Base-by-base conservation (phyloP, 2,329 filamentous ascomycete genomes). In the Ceratocystis cubensis region DNA sequence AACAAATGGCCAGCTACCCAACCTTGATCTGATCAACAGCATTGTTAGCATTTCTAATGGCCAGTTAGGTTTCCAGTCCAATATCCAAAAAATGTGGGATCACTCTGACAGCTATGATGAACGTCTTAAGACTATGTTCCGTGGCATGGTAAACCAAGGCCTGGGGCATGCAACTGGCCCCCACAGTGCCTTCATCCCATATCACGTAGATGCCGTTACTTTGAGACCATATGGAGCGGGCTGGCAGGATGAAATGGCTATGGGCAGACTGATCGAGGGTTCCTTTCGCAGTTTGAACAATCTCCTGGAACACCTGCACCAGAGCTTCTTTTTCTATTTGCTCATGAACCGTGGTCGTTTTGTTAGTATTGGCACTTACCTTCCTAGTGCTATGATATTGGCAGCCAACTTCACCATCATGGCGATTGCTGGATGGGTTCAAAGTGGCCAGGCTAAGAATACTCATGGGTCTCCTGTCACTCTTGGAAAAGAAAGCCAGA, bases 321-420 rank as follows among this genome's bases (percentile, higher is more conserved):
- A 99, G 77, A 96, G 92, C 75, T 99, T 99, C 80, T 99, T 99
- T 82, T 97, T 99, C 78, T 99, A 99, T 75, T 80, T 99, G 64
- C 81, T 99, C 57, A 91, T 97, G 84, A 88, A 95, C 71, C 84
- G 87, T 37, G 89, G 94, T 72, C 86, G 92, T 10, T 99, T 99
- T 74, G 94, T 97, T 71, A 97, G 92, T 76, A 99, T 99, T 70
- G 94, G 94, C 17, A 99, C 93, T 1, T 99, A 99, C 73, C 81
- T 99, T 2, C 94, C 94, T 0, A 95, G 91, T 71, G 94, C 94
- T n/a, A 99, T 99, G 94, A 78, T 97, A 63, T 82, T 99, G 67
- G 94, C 94, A 1, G 88, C 87, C 56, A 96, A 92, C 75, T 97
- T 97, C 73, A 96, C 89, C 37, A 93, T 99, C 74, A 96, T 93